Evolutionary conservation across 2,329 filamentous ascomycete species (phyloP).

Genomic region (Paecilomyces variotii): DNA sequence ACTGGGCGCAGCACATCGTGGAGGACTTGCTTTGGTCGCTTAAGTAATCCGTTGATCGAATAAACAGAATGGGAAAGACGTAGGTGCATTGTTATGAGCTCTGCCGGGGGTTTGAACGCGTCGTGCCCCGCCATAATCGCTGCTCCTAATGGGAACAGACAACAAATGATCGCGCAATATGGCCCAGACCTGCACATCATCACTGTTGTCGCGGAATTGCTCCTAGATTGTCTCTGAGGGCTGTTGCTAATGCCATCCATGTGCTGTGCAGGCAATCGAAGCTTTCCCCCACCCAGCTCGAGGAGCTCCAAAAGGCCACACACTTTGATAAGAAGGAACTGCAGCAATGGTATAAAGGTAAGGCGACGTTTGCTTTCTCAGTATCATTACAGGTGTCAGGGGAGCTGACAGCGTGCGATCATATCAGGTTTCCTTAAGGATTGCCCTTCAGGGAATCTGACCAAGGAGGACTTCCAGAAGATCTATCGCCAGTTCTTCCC

Average conservation of each 20-base stretch:
- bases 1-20: neutral
- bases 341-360: slow-evolving; percentile 99
- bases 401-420: slow-evolving; percentile 9
- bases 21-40: neutral
- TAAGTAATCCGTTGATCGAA: neutral
- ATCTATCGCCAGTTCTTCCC: slow-evolving; percentile 99
- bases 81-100: neutral
- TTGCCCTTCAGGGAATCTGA: slow-evolving; percentile 92
- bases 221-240: neutral
- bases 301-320: slow-evolving; percentile 90
- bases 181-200: neutral
- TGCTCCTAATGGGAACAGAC: neutral
- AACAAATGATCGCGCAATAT: neutral
- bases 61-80: neutral
- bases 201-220: too few species aligned
- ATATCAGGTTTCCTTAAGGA: slow-evolving; percentile 86
- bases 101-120: neutral
- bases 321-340: slow-evolving; percentile 99
- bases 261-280: slow-evolving; percentile 75
- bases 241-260: neutral
- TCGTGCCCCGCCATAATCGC: neutral
- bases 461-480: slow-evolving; percentile 98
- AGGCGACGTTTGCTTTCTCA: slow-evolving; percentile 17
- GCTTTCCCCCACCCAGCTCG: slow-evolving; percentile 91
- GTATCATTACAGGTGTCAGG: neutral